Evolutionary conservation across 768 basidiomycete genomes (phyloP).

Genomic region (Boletus vinaceobasis): DNA sequence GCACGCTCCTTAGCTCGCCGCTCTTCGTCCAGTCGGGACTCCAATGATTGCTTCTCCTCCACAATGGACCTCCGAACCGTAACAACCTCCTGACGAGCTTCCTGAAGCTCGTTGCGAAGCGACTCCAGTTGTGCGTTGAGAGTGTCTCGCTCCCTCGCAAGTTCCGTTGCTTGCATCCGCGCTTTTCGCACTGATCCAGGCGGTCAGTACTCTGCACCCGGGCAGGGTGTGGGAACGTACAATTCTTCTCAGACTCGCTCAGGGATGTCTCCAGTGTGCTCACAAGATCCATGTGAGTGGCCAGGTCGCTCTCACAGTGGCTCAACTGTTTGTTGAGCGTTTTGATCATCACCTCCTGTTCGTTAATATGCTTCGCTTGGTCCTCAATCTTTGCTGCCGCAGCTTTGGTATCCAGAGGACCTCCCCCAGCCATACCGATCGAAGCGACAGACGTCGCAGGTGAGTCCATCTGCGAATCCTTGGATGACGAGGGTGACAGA

Average conservation of each 20-base stretch:
- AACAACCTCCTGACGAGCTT: conserved; percentile 77
- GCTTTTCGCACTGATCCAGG: conserved; percentile 75
- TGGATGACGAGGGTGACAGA: conserved; percentile 55
- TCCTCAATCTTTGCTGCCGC: conserved; percentile 59
- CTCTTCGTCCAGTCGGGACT: conserved; percentile 81
- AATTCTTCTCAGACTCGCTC: conserved; percentile 89
- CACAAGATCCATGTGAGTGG: conserved; percentile 89
- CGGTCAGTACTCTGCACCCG: conserved; percentile 3
- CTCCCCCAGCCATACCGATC: conserved; percentile 33
- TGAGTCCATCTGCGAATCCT: conserved; percentile 69
- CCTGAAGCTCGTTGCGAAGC: conserved; percentile 69
- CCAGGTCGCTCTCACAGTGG: conserved; percentile 90
- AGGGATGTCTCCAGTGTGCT: conserved; percentile 79
- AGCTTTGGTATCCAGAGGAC: conserved; percentile 52
- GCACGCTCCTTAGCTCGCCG: conserved; percentile 85
- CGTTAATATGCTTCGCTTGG: conserved; percentile 71
- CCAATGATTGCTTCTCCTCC: conserved; percentile 85
- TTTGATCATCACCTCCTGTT: conserved; percentile 89
- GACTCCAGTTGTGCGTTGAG: conserved; percentile 61
- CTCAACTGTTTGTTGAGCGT: conserved; percentile 89
- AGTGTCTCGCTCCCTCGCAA: conserved; percentile 81
- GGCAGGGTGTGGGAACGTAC: conserved; percentile 46
- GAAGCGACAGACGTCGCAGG: conserved; percentile 59
- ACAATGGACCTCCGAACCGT: conserved; percentile 75
- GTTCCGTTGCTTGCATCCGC: conserved; percentile 88